Evolutionary conservation across 2,329 filamentous ascomycete genomes (phyloP).

Genomic region (Fusarium sp.): DNA sequence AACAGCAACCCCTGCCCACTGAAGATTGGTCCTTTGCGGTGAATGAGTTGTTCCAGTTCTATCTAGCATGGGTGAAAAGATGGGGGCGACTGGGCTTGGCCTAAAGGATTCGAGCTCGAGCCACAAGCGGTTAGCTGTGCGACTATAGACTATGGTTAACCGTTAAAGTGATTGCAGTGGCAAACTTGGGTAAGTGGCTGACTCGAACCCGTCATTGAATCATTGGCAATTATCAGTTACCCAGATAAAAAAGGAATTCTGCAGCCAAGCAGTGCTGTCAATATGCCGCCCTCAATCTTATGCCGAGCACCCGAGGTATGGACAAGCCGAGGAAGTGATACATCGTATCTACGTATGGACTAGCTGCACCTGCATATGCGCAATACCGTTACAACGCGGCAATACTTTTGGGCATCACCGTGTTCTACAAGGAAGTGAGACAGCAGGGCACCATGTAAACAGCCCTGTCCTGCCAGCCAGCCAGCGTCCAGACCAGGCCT

Average conservation of each 20-base stretch:
- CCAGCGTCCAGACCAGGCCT: neutral
- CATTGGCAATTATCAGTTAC: neutral
- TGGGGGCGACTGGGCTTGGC: neutral
- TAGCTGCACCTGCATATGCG: neutral
- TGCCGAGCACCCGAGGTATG: neutral
- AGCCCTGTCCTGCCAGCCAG: neutral
- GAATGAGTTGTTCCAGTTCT: neutral
- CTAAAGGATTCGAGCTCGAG: neutral
- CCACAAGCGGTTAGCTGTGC: neutral
- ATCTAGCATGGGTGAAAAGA: neutral
- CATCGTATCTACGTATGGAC: neutral
- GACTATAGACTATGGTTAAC: neutral
- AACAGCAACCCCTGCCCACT: neutral
- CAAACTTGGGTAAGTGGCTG: neutral
- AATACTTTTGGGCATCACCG: neutral
- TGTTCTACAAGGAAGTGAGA: neutral
- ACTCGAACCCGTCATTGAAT: neutral
- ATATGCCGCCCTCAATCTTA: neutral
- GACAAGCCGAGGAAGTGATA: neutral
- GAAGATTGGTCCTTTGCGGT: neutral
- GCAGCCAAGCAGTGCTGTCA: neutral
- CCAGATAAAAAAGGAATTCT: neutral
- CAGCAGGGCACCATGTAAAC: neutral
- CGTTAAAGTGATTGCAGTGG: conserved; percentile 1
- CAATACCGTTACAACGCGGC: neutral